Base-by-base conservation (phyloP, 2,329 filamentous ascomycete genomes). In the Juglanconis oblonga region DNA sequence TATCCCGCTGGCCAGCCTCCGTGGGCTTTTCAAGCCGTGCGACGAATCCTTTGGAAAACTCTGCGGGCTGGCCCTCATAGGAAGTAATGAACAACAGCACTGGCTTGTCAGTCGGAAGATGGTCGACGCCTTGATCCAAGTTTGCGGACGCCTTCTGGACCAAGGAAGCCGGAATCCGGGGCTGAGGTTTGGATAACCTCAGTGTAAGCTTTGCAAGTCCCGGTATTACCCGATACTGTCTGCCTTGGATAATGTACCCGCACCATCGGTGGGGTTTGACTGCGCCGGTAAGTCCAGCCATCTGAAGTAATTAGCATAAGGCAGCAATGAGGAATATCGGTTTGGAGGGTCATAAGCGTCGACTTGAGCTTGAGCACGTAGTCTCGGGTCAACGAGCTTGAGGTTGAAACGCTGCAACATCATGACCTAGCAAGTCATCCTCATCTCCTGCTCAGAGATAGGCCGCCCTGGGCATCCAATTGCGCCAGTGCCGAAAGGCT, bases 21-120 rank as follows among this genome's bases (percentile, higher is more conserved):
- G 75, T 69, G 7, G 78, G 70, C 5, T 66, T 72, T 62, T 79
- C 75, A 7, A 87, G 71, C 83, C 83, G 87, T 33, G 78, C 72
- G 44, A 81, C 77, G 64, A 86, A 86, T 54, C 79, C 76, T 0
- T 72, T 75, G 0, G 83, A 83, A 59, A 87, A 85, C 63, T 86
- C 83, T 0, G 82, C 77, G 1, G 83, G 81, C 33, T 82, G 73
- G 0, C 84, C 84, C 67, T 87, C 84, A 62, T 86, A 86, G 2
- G 78, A 81, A 1, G 83, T 76, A 0, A 80, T 80, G 58, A 87
- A 77, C 49, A 87, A 76, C 10, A 85, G 71, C 3, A 83, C 72
- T 0, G 83, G 82, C 11, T 76, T 73, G 38, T 77, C 72, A 53
- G 71, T 78, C 0, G 81, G 77, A 2, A 86, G 65, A 17, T 77